Conservation (phyloP, 2,329 filamentous ascomycete species). For the Microcyclospora tardicrescens region DNA sequence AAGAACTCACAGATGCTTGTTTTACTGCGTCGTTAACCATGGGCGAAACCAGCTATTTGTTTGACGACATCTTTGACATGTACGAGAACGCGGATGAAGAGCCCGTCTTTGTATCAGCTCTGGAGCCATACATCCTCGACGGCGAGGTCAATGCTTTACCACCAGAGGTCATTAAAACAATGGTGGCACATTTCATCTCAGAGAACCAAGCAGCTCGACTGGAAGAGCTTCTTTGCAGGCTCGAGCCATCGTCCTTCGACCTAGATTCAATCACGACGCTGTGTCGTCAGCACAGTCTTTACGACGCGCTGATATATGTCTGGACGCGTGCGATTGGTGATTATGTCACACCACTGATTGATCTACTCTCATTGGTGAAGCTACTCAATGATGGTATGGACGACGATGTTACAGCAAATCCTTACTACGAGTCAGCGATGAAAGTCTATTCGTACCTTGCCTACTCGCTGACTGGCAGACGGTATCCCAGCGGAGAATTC, state of each 20-base stretch:
- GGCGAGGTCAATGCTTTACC: slow-evolving; percentile 62
- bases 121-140: slow-evolving; percentile 80
- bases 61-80: slow-evolving; percentile 80
- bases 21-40: slow-evolving; percentile 74
- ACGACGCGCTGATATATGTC: slow-evolving; percentile 90
- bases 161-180: slow-evolving; percentile 69
- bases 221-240: slow-evolving; percentile 88
- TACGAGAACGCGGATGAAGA: slow-evolving; percentile 66
- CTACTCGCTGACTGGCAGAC: slow-evolving; percentile 73
- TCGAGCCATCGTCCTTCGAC: slow-evolving; percentile 82
- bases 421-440: slow-evolving; percentile 55
- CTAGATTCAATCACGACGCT: slow-evolving; percentile 83
- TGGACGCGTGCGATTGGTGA: slow-evolving; percentile 88
- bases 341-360: slow-evolving; percentile 80
- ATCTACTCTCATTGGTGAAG: slow-evolving; percentile 56
- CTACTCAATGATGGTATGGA: slow-evolving; percentile 41
- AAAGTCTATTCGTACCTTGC: slow-evolving; percentile 95
- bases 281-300: slow-evolving; percentile 83
- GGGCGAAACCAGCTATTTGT: slow-evolving; percentile 68
- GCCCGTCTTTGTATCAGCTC: slow-evolving; percentile 69
- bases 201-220: slow-evolving; percentile 64
- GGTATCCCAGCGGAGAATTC: slow-evolving; percentile 75
- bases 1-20: slow-evolving; percentile 68
- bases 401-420: slow-evolving; percentile 37
- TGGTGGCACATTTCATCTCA: slow-evolving; percentile 68